Evolutionary conservation across 2,329 filamentous ascomycete species (phyloP).

Genomic region (Scytalidium lignicola): DNA sequence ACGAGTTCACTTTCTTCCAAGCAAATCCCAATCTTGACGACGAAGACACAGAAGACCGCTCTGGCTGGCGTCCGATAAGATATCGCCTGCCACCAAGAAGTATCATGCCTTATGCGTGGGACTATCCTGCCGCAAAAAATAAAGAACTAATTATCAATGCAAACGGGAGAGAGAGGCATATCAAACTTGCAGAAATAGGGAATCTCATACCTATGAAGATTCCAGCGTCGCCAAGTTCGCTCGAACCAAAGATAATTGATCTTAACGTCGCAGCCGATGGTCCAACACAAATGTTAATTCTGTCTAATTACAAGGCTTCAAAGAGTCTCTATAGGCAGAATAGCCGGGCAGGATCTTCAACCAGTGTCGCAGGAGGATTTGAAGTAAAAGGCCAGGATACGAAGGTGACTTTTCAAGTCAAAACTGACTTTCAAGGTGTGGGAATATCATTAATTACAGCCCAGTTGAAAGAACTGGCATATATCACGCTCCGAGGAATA

Average conservation of each 20-base stretch:
- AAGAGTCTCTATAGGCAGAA: slow-evolving; percentile 80
- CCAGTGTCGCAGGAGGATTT: slow-evolving; percentile 62
- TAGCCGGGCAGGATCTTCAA: slow-evolving; percentile 45
- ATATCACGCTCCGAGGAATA: slow-evolving; percentile 87
- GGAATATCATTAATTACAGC: slow-evolving; percentile 91
- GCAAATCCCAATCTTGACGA: slow-evolving; percentile 90
- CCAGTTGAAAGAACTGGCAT: slow-evolving; percentile 86
- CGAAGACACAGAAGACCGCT: slow-evolving; percentile 76
- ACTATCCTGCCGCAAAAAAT: slow-evolving; percentile 95
- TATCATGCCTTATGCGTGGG: slow-evolving; percentile 99
- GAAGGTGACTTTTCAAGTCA: slow-evolving; percentile 81
- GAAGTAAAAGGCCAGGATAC: slow-evolving; percentile 92
- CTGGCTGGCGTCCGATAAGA: slow-evolving; percentile 85
- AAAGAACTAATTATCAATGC: slow-evolving; percentile 84
- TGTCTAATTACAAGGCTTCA: slow-evolving; percentile 89
- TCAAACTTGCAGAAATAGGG: slow-evolving; percentile 94
- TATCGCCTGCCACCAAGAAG: slow-evolving; percentile 90
- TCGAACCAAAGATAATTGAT: slow-evolving; percentile 81
- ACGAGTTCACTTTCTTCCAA: slow-evolving; percentile 95
- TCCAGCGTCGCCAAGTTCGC: slow-evolving; percentile 54
- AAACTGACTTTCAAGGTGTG: slow-evolving; percentile 82
- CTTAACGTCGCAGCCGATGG: slow-evolving; percentile 94
- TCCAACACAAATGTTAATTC: slow-evolving; percentile 86
- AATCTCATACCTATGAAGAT: slow-evolving; percentile 94
- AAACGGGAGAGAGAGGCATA: slow-evolving; percentile 76